phyloP scores from a whole-genome alignment of 23 red algal genomes.

The Chondrus crispus region DNA sequence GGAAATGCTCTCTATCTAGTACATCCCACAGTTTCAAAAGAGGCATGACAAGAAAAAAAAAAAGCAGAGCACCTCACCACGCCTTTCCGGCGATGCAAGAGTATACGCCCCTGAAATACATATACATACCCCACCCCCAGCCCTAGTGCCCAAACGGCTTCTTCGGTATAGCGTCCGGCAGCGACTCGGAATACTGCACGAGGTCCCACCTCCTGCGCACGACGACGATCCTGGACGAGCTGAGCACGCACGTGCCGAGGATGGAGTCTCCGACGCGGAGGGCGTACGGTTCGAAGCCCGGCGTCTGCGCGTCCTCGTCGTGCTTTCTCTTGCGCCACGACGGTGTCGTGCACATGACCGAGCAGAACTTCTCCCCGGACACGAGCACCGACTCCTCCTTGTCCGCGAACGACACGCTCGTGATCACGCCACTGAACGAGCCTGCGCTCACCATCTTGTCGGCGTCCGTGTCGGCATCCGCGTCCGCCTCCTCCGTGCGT shows the following conservation, averaged over 20 bases:
- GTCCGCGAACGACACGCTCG: not conserved
- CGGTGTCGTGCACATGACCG: not conserved
- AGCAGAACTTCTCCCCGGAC: not conserved
- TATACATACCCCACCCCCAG: too few species aligned
- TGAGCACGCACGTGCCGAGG: not conserved
- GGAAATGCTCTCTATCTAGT: too few species aligned
- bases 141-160: not conserved
- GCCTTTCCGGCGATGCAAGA: too few species aligned
- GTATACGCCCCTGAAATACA: too few species aligned
- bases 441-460: not conserved
- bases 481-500: not conserved
- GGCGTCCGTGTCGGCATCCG: not conserved
- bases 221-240: not conserved
- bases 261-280: not conserved
- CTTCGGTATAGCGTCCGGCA: slow-evolving; percentile 1
- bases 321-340: not conserved
- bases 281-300: not conserved
- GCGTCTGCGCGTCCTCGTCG: not conserved
- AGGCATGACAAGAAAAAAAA: too few species aligned
- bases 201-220: not conserved
- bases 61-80: too few species aligned
- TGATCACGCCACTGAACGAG: not conserved
- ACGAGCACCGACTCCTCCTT: not conserved
- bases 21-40: too few species aligned
- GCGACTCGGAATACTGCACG: not conserved